These are phyloP conservation scores for Cladosporium sp. DNA, from an alignment of 2,329 filamentous ascomycete species.

Conservation along the genomic window DNA sequence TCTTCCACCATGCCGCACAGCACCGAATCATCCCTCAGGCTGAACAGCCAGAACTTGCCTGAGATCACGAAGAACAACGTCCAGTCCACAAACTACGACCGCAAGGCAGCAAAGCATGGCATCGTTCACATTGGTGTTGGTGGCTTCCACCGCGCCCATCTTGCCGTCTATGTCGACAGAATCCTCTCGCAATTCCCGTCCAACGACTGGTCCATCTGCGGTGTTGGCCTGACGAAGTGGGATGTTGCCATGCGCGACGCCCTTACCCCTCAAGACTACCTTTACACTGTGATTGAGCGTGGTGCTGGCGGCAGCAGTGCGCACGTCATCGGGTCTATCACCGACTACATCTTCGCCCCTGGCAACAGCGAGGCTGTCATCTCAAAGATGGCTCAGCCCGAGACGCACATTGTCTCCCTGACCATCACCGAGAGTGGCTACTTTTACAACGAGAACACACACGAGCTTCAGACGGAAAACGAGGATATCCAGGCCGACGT, in stretches of 20 bases:
- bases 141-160: slow-evolving; percentile 50
- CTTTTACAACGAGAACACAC: slow-evolving; percentile 55
- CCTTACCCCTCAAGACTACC: slow-evolving; percentile 43
- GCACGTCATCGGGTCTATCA: slow-evolving; percentile 48
- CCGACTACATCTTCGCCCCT: slow-evolving; percentile 47
- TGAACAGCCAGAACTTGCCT: slow-evolving; percentile 35
- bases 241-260: slow-evolving; percentile 48
- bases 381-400: slow-evolving; percentile 49
- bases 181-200: slow-evolving; percentile 43
- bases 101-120: slow-evolving; percentile 44
- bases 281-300: slow-evolving; percentile 52
- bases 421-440: slow-evolving; percentile 53
- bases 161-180: slow-evolving; percentile 48
- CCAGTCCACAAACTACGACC: slow-evolving; percentile 40
- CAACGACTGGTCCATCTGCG: slow-evolving; percentile 46
- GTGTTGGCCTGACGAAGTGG: slow-evolving; percentile 47
- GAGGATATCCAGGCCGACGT: slow-evolving; percentile 47
- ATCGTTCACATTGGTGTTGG: slow-evolving; percentile 51
- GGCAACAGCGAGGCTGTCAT: slow-evolving; percentile 48
- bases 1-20: slow-evolving; percentile 15
- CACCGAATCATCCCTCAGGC: slow-evolving; percentile 33
- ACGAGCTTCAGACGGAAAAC: slow-evolving; percentile 45
- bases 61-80: slow-evolving; percentile 31
- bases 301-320: slow-evolving; percentile 45
- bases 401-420: slow-evolving; percentile 50